Conservation (phyloP, 2,329 filamentous ascomycete species). For the Aciculosporium take region DNA sequence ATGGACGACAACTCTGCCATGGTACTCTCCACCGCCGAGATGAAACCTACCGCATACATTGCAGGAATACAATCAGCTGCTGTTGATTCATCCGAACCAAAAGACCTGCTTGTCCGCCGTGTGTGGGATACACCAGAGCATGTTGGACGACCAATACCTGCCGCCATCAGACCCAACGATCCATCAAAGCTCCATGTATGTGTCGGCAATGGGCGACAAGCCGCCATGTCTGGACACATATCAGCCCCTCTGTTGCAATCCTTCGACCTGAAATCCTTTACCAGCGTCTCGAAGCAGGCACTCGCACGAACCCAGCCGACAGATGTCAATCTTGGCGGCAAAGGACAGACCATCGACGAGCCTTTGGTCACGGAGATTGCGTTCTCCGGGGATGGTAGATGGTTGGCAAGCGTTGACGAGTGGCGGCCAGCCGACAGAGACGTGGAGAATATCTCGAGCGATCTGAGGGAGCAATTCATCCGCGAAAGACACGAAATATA, state of each 20-base stretch:
- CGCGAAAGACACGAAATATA: constrained; percentile 54
- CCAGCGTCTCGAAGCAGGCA: constrained; percentile 73
- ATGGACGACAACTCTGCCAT: constrained; percentile 88
- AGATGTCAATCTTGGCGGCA: constrained; percentile 59
- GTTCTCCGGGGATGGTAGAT: constrained; percentile 67
- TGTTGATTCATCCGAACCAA: constrained; percentile 33
- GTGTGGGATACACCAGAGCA: constrained; percentile 31
- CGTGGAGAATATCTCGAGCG: constrained; percentile 30
- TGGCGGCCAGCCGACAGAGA: constrained; percentile 68
- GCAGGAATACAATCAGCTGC: constrained; percentile 62
- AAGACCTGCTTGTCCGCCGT: constrained; percentile 38
- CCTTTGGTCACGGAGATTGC: constrained; percentile 64
- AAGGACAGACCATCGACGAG: constrained; percentile 57
- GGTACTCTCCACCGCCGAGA: constrained; percentile 76
- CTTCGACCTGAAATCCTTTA: constrained; percentile 68
- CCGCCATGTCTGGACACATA: constrained; percentile 35
- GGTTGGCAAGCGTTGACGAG: constrained; percentile 84
- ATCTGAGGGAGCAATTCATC: constrained; percentile 29
- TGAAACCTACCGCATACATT: constrained; percentile 72
- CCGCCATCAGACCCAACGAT: constrained; percentile 46
- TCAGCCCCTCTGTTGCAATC: constrained; percentile 58
- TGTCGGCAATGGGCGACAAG: constrained; percentile 47
- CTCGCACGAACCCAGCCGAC: constrained; percentile 79
- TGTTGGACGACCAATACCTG: constrained; percentile 38
- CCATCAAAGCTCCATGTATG: constrained; percentile 53